Base-by-base conservation (phyloP, 768 basidiomycete species). In the Phanerodontia chrysosporium region DNA sequence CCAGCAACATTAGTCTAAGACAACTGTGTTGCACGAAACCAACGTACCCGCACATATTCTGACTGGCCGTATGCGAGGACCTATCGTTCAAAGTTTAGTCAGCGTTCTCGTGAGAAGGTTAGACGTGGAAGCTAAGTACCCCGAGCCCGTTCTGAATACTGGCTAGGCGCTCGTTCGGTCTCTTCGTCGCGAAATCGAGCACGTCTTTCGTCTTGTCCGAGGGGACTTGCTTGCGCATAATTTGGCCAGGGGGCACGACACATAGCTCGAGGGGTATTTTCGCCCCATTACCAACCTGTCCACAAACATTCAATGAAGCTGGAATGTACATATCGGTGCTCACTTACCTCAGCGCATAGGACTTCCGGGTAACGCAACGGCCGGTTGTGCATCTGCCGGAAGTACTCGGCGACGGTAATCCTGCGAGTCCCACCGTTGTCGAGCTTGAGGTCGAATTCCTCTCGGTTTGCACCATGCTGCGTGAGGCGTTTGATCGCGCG, bases 141-240 rank as follows among this genome's bases (percentile, higher is more conserved):
- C 76, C 73, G 30, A 87, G 70, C 1, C 86, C 88, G 16, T 77
- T 68, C 1, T 55, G 62, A 49, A 90, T 89, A 58, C 79, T 81
- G 1, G 63, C 67, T 8, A 91, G 76, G 10, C 87, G 80, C 0
- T 85, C 83, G 0, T 64, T 57, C 0, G 90, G 90, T 45, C 69
- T 80, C 74, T 83, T 84, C 0, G 86, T 88, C 0, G 90, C 80
- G 60, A 92, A 91, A 0, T 78, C 77, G 0, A 90, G 75, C 2
- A 91, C 79, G 1, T 79, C 76, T 52, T 78, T 80, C 0, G 84
- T 85, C 65, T 84, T 84, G 45, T 89, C 86, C 0, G 83, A 75
- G 0, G 89, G 87, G 0, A 92, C 75, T 51, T 88, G 84, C 62
- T 86, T 89, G 44, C 83, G 78, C 78, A 88, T 84, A 39, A 90